These are phyloP conservation scores for Saturnispora zaruensis DNA, from an alignment of 805 yeast species.

Conservation along the genomic window DNA sequence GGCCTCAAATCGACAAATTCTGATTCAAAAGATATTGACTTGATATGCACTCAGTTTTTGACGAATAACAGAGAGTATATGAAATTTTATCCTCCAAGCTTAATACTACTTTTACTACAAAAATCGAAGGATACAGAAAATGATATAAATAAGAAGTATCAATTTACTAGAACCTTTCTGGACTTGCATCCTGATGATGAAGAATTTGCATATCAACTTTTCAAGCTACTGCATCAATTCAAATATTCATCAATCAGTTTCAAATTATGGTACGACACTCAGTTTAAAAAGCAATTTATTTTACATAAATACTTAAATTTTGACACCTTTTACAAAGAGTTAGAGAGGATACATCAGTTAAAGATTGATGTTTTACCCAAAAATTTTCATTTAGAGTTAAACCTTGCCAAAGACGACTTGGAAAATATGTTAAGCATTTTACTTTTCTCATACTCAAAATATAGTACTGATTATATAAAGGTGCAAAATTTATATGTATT, in stretches of 20 bases:
- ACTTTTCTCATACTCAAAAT: slow-evolving; percentile 17
- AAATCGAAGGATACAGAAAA: neutral
- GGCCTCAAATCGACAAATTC: neutral
- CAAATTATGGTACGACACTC: slow-evolving; percentile 11
- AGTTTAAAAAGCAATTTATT: slow-evolving; percentile 6
- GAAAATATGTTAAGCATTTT: slow-evolving; percentile 15
- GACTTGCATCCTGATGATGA: slow-evolving; percentile 5
- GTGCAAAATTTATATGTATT: slow-evolving; percentile 9
- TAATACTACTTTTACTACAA: slow-evolving; percentile 2
- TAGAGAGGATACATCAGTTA: slow-evolving; percentile 7
- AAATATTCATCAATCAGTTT: slow-evolving; percentile 6
- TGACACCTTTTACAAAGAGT: slow-evolving; percentile 7
- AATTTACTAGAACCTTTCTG: slow-evolving; percentile 5
- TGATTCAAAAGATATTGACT: neutral
- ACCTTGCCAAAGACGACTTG: slow-evolving; percentile 1
- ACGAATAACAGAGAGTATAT: neutral
- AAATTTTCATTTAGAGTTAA: slow-evolving; percentile 9
- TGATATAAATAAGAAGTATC: neutral
- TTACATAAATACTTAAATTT: slow-evolving; percentile 4
- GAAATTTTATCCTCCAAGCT: slow-evolving; percentile 7
- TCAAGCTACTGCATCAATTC: slow-evolving; percentile 6
- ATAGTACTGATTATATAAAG: slow-evolving; percentile 17
- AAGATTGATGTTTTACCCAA: slow-evolving; percentile 12
- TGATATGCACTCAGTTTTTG: neutral
- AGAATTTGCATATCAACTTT: slow-evolving; percentile 7